A percentile compares a stretch with the other conserved stretches of the same genome.
Evolutionary conservation across 2,329 filamentous ascomycete species (phyloP).

Genomic region (Fusarium burgessii): DNA sequence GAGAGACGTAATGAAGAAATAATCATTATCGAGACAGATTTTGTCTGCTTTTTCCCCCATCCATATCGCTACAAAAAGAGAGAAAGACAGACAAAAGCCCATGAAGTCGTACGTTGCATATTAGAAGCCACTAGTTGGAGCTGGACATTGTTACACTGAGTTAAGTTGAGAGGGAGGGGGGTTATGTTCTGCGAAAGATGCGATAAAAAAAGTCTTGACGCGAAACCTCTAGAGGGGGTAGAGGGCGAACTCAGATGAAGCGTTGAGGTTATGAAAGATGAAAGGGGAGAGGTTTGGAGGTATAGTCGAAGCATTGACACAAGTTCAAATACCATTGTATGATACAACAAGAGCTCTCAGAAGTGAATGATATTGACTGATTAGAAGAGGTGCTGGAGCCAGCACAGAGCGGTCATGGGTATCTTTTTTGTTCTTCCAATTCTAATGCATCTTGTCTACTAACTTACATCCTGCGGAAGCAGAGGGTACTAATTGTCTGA

Average conservation of each 20-base stretch:
- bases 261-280: slow-evolving; percentile 14
- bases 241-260: slow-evolving; percentile 1
- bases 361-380: slow-evolving; percentile 42
- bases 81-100: slow-evolving; percentile 30
- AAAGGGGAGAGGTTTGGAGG: slow-evolving; percentile 8
- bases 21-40: slow-evolving; percentile 57
- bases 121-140: slow-evolving; percentile 36
- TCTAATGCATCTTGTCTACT: neutral
- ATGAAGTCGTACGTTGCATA: slow-evolving; percentile 41
- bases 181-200: slow-evolving; percentile 24
- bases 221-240: slow-evolving; percentile 10
- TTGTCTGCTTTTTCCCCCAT: slow-evolving; percentile 36
- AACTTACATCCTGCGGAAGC: slow-evolving; percentile 69
- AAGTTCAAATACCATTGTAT: slow-evolving; percentile 44
- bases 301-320: slow-evolving; percentile 30
- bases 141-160: slow-evolving; percentile 17
- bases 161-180: neutral
- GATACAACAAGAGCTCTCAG: slow-evolving; percentile 41
- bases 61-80: slow-evolving; percentile 31
- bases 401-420: slow-evolving; percentile 23
- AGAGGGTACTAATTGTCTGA: slow-evolving; percentile 88
- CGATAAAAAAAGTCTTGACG: slow-evolving; percentile 12
- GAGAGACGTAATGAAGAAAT: slow-evolving; percentile 64
- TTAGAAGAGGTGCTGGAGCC: slow-evolving; percentile 29
- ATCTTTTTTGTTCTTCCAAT: slow-evolving; percentile 23